Evolutionary conservation across 2,329 filamentous ascomycete species (phyloP).

Genomic region (Elsinoe australis): DNA sequence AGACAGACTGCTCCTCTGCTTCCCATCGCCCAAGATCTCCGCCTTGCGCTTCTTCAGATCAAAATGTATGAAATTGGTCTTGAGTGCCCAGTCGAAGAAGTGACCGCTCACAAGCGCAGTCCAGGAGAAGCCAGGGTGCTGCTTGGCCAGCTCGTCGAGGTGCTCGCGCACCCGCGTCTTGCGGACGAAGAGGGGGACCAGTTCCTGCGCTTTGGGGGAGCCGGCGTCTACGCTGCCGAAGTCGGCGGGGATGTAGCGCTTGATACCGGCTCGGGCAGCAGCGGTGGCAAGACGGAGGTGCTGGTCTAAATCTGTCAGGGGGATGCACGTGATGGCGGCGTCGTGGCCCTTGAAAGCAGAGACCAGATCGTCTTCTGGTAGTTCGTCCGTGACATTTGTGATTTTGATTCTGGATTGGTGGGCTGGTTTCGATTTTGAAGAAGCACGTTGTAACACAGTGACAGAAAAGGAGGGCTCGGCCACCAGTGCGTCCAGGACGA

Average conservation of each 20-base stretch:
- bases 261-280: slow-evolving; percentile 51
- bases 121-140: slow-evolving; percentile 47
- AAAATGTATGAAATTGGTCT: slow-evolving; percentile 45
- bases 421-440: slow-evolving; percentile 34
- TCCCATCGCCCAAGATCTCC: slow-evolving; percentile 51
- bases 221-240: slow-evolving; percentile 41
- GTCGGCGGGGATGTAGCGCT: slow-evolving; percentile 56
- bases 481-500: slow-evolving; percentile 36
- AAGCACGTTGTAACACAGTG: slow-evolving; percentile 47
- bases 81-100: slow-evolving; percentile 56
- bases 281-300: slow-evolving; percentile 52
- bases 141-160: slow-evolving; percentile 39
- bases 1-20: slow-evolving; percentile 45
- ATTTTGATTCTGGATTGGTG: slow-evolving; percentile 37
- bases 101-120: slow-evolving; percentile 51
- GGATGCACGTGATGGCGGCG: slow-evolving; percentile 46
- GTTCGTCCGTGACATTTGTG: slow-evolving; percentile 41
- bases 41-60: slow-evolving; percentile 44
- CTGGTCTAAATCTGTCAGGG: slow-evolving; percentile 34
- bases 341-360: slow-evolving; percentile 50
- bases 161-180: slow-evolving; percentile 49
- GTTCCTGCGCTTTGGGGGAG: slow-evolving; percentile 30
- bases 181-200: slow-evolving; percentile 45
- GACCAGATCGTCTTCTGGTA: slow-evolving; percentile 42
- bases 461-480: slow-evolving; percentile 45